Conservation (phyloP, 129 eudicot genomes). For the Gnaphalium uliginosum region DNA sequence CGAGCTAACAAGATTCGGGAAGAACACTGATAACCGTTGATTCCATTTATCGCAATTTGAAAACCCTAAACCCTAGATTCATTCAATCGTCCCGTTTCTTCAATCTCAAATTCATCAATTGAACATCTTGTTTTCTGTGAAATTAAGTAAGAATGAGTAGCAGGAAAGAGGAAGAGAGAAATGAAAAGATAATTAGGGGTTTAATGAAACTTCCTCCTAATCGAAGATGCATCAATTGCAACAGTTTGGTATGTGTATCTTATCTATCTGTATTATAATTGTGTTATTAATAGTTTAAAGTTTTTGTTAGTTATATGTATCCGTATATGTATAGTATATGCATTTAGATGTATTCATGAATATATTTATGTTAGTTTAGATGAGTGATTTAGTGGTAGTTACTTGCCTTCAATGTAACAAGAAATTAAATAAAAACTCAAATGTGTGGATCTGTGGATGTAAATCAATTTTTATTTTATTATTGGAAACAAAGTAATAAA, state of each 20-base stretch:
- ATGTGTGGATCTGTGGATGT: neutral
- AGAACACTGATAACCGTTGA: conserved; percentile 14
- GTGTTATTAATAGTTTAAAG: neutral
- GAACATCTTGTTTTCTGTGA: neutral
- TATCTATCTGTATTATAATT: neutral
- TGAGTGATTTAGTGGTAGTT: conserved; percentile 10
- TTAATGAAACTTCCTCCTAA: conserved; percentile 93
- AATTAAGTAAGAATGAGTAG: conserved; percentile 47
- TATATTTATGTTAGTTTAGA: neutral
- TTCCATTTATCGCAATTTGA: conserved; percentile 16
- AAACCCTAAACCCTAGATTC: conserved; percentile 42
- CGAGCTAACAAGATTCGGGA: conserved; percentile 29
- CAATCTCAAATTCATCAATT: conserved; percentile 10
- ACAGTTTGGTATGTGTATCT: conserved; percentile 56
- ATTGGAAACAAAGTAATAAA: no score
- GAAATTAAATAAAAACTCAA: neutral
- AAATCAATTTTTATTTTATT: no score
- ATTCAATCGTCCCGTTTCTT: conserved; percentile 7
- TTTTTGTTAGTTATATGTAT: neutral
- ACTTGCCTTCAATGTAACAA: neutral
- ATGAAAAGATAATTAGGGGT: conserved; percentile 87
- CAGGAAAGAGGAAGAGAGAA: conserved; percentile 76
- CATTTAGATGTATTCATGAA: neutral
- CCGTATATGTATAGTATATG: neutral
- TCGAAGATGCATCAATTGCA: conserved; percentile 95